A percentile compares a stretch with the other conserved stretches of the same genome.
phyloP scores from a whole-genome alignment of 192 early-diverging fungal species.

The Tieghemiomyces parasiticus region DNA sequence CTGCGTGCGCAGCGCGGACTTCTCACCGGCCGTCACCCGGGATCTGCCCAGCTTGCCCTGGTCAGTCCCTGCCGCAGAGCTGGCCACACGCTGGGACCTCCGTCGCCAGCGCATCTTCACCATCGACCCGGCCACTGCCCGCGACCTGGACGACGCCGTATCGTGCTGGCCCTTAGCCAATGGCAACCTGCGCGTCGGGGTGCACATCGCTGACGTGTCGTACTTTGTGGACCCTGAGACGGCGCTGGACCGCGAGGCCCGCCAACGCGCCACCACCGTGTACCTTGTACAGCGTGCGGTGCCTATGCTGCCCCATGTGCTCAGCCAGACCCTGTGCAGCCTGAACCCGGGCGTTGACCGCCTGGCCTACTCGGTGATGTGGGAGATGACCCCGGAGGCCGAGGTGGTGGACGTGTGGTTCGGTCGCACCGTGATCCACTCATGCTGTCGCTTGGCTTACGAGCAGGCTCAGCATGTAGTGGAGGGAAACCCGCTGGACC shows the following conservation, averaged over 20 bases:
- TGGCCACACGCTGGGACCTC: constrained; percentile 56
- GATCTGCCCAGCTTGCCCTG: constrained; percentile 68
- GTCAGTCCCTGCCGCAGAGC: constrained; percentile 56
- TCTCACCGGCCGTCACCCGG: constrained; percentile 52
- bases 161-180: constrained; percentile 18
- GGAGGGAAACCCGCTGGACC: constrained; percentile 18
- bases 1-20: constrained; percentile 52
- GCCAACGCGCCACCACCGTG: constrained; percentile 75
- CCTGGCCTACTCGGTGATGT: constrained; percentile 83
- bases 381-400: constrained; percentile 34
- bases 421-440: constrained; percentile 77
- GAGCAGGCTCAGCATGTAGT: constrained; percentile 83
- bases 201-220: constrained; percentile 95
- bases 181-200: constrained; percentile 21
- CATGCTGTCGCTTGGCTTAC: constrained; percentile 86
- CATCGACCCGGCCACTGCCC: constrained; percentile 59
- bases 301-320: constrained; percentile 84
- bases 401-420: constrained; percentile 63
- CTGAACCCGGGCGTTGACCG: constrained; percentile 78
- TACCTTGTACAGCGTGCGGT: constrained; percentile 85
- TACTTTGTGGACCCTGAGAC: constrained; percentile 74
- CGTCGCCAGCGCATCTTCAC: constrained; percentile 59
- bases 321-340: constrained; percentile 71
- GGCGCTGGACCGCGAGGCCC: constrained; percentile 76
- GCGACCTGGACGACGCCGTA: constrained; percentile 33